A percentile compares a stretch with the other conserved stretches of the same genome.
Evolutionary conservation across 176 grass and related monocot species (phyloP).

Genomic region (Pontederia paniculata): DNA sequence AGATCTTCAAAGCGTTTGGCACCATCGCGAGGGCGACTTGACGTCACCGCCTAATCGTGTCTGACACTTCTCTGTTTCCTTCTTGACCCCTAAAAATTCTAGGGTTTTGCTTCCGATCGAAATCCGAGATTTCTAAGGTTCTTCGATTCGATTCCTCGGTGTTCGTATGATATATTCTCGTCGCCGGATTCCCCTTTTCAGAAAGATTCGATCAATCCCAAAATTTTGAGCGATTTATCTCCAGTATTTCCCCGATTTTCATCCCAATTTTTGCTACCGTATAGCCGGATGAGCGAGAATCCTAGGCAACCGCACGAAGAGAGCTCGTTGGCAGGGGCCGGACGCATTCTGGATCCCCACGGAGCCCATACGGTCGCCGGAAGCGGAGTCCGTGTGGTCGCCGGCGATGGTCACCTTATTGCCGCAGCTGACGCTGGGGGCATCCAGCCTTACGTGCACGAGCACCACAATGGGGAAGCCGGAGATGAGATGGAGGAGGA

Average conservation of each 20-base stretch:
- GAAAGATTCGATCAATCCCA: background rate
- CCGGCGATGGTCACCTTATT: slow-evolving; percentile 7
- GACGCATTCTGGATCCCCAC: slow-evolving; percentile 23
- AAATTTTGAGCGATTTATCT: background rate
- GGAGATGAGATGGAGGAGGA: slow-evolving; percentile 51
- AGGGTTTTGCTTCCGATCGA: background rate
- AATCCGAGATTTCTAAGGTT: background rate
- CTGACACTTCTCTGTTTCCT: background rate
- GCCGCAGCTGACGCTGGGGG: slow-evolving; percentile 54
- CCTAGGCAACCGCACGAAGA: slow-evolving; percentile 44
- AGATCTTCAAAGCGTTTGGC: no score
- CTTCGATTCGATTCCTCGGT: background rate
- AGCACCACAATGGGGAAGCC: slow-evolving; percentile 8
- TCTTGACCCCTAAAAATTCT: background rate
- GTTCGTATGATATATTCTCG: background rate
- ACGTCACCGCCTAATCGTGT: no score
- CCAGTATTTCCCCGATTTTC: no score
- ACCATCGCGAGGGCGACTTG: no score
- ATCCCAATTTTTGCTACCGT: no score
- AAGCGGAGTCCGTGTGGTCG: background rate
- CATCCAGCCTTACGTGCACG: slow-evolving; percentile 22
- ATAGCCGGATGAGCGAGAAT: slow-evolving; percentile 31
- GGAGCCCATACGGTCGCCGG: slow-evolving; percentile 26
- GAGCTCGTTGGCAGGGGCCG: slow-evolving; percentile 56
- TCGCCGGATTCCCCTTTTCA: background rate